Base-by-base conservation (phyloP, 176 grass and related monocot species). In the Cenchrus americanus region DNA sequence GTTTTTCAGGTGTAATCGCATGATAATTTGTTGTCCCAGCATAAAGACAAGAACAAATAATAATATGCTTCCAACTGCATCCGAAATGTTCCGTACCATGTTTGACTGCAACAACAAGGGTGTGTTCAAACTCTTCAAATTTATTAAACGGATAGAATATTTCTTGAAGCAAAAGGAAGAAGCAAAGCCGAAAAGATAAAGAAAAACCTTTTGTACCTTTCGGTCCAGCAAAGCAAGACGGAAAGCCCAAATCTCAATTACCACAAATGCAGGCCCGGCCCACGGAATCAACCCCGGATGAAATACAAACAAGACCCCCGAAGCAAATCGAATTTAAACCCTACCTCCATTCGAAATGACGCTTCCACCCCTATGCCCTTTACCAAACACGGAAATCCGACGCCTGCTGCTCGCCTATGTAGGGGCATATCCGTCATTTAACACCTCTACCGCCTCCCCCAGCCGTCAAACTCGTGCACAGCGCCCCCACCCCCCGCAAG, bases 401-500 rank as follows among this genome's bases (percentile, higher is more conserved):
- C 17, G 48, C 11, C 2, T 26, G 32, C 11, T 1, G 2, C 1
- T 14, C 10, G 27, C 32, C 8, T 9, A 62, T 2, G 3, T 40
- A 84, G 69, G 77, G 82, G 63, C 10, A 77, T 44, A 64, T 0
- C 21, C 46, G 78, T 71, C 70, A 86, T 80, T 74, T n/a, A 2
- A 0, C 17, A 26, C 66, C 8, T 21, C 8, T 7, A 14, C 52
- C 66, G 14, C 51, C 15, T 18, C 52, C 37, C 37, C 34, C 49
- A 1, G 78, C 78, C 83, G 83, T 58, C 86, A 82, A 89, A 86
- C 78, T 71, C 83, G 88, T 82, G 83, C 88, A 62, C 88, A 13
- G 71, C 44, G 62, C 53, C n/a, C n/a, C 67, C 71, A 44, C 59
- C 76, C 69, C 70, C 53, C 46, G 69, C 69, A 27, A 72, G 46